Evolutionary conservation across 495 filamentous ascomycete genomes (phyloP).

Genomic region (Talaromyces stipitatus): DNA sequence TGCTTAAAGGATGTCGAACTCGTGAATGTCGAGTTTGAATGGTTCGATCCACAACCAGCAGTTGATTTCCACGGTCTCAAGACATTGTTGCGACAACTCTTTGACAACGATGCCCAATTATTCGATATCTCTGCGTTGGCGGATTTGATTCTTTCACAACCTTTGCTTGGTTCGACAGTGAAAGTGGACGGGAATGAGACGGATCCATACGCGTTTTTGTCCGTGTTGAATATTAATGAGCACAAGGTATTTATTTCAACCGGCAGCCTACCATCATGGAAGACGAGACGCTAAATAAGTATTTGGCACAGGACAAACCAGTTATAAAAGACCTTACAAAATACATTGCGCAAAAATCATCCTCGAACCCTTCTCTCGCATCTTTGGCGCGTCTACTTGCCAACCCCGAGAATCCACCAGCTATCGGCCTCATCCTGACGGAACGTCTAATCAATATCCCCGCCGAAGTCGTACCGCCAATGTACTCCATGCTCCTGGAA

Average conservation of each 20-base stretch:
- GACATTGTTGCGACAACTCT: conserved; percentile 82
- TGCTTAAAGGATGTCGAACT: conserved; percentile 67
- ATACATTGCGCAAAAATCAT: conserved; percentile 61
- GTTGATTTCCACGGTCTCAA: conserved; percentile 95
- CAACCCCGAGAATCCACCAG: conserved; percentile 38
- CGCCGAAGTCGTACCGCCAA: conserved; percentile 79
- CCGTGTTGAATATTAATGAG: conserved; percentile 75
- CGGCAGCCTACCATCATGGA: neutral
- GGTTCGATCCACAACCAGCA: conserved; percentile 86
- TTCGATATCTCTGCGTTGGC: conserved; percentile 82
- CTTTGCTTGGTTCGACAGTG: conserved; percentile 83
- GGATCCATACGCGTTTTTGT: conserved; percentile 92
- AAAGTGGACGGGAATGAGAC: conserved; percentile 91
- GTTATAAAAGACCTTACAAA: conserved; percentile 58
- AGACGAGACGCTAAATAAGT: neutral
- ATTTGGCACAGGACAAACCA: conserved; percentile 52
- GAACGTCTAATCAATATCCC: conserved; percentile 96
- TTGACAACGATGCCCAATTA: conserved; percentile 77
- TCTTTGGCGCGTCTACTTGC: conserved; percentile 48
- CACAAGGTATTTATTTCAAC: conserved; percentile 46
- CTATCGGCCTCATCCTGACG: conserved; percentile 75
- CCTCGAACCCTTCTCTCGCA: conserved; percentile 43
- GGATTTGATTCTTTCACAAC: conserved; percentile 84
- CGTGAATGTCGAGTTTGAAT: conserved; percentile 95
- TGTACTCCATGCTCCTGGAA: conserved; percentile 93